These are phyloP conservation scores for Amphirosellinia nigrospora DNA, from an alignment of 495 filamentous ascomycete genomes.

Conservation along the genomic window DNA sequence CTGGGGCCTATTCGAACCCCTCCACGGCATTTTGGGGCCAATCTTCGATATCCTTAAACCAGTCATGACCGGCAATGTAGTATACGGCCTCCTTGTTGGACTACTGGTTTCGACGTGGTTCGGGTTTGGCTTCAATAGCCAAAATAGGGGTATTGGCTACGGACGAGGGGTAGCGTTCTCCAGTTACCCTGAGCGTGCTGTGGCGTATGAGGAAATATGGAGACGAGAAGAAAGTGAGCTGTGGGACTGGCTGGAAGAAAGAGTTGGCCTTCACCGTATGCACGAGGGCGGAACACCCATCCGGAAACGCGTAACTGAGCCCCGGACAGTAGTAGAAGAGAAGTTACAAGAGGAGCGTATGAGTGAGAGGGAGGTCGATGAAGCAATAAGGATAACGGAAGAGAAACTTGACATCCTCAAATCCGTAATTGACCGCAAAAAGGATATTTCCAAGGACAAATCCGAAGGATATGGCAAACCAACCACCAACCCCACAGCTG, in stretches of 20 bases:
- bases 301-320: slow-evolving; percentile 51
- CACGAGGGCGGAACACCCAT: slow-evolving; percentile 46
- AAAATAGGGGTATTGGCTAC: slow-evolving; percentile 42
- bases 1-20: slow-evolving; percentile 85
- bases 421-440: slow-evolving; percentile 67
- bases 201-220: slow-evolving; percentile 96
- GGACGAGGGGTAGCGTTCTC: slow-evolving; percentile 44
- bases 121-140: slow-evolving; percentile 51
- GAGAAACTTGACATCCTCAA: slow-evolving; percentile 79
- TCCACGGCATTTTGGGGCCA: slow-evolving; percentile 72
- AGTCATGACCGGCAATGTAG: slow-evolving; percentile 72
- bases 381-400: slow-evolving; percentile 85
- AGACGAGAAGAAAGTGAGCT: slow-evolving; percentile 84
- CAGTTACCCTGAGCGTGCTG: slow-evolving; percentile 68
- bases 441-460: slow-evolving; percentile 33
- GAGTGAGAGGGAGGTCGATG: slow-evolving; percentile 78
- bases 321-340: slow-evolving; percentile 54
- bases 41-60: slow-evolving; percentile 72
- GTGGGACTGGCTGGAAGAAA: slow-evolving; percentile 95
- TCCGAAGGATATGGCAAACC: slow-evolving; percentile 21
- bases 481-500: slow-evolving; percentile 26
- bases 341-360: slow-evolving; percentile 73
- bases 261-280: slow-evolving; percentile 76
- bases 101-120: slow-evolving; percentile 64
- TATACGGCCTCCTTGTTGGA: slow-evolving; percentile 64